Base-by-base conservation (phyloP, 2,329 filamentous ascomycete genomes). In the Colletotrichum theobromicola region DNA sequence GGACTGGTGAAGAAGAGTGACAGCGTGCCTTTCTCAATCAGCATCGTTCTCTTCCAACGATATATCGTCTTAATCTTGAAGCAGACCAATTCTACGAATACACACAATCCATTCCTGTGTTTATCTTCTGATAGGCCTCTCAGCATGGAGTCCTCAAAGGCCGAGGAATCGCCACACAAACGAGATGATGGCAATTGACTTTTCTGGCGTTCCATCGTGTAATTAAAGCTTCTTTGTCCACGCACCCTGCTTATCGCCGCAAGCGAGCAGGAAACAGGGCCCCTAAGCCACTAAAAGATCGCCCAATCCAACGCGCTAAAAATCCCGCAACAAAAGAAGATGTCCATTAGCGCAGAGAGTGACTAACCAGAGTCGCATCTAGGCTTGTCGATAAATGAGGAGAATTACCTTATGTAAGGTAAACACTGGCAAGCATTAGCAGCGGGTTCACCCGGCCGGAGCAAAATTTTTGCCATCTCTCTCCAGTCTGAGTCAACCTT, bases 351-450 rank as follows among this genome's bases (percentile, higher is more conserved):
- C 32, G 42, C 62, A 53, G 10, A 32, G 16, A 58, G 50, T 42
- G 64, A 58, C 50, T 67, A 67, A 67, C 64, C 64, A 28, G 24
- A 67, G 50, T 37, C 30, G 46, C 64, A 26, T 57, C 35, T 67
- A 28, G 64, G 62, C 24, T 30, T 30, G 28, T 60, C 28, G 64
- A 67, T 42, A 58, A 50, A 50, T 50, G 42, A 50, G 21, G 64
- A 26, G 35, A 42, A 58, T 67, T 58, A n/a, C n/a, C n/a, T n/a
- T n/a, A 67, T 58, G 64, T 42, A 67, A 67, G n/a, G n/a, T n/a
- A 50, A n/a, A 46, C 42, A 46, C 9, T 7, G 8, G 8, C 30
- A 6, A 10, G 13, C 64, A 28, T 15, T 57, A 13, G 42, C 64
- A 13, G 42, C 64, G 64, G 64, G 64, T 58, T 16, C 32, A 57